A percentile compares a stretch with the other conserved stretches of the same genome.
Evolutionary conservation across 129 eudicot genomes (phyloP).

Genomic region (Deinandra increscens): DNA sequence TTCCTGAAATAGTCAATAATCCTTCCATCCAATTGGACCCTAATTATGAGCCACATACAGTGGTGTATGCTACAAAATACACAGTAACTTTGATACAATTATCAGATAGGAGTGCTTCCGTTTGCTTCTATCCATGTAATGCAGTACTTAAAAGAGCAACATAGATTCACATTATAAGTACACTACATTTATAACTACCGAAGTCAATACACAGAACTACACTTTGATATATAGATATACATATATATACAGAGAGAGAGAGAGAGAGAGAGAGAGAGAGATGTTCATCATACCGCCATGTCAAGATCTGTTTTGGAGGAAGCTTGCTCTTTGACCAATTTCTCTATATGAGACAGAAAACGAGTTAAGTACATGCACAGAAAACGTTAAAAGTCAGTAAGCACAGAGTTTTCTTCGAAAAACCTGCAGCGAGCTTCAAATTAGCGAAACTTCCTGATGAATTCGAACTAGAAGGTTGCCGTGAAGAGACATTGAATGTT

Average conservation of each 20-base stretch:
- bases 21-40: slow-evolving; percentile 15
- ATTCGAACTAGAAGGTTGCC: slow-evolving; percentile 51
- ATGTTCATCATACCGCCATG: slow-evolving; percentile 60
- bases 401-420: not conserved
- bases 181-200: too few species aligned
- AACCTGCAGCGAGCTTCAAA: slow-evolving; percentile 92
- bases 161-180: slow-evolving; percentile 14
- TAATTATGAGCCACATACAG: not conserved
- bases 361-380: not conserved
- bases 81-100: slow-evolving; percentile 4
- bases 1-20: slow-evolving; percentile 4
- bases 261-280: slow-evolving; percentile 19
- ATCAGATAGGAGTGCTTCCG: not conserved
- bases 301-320: slow-evolving; percentile 87
- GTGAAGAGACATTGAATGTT: slow-evolving; percentile 42
- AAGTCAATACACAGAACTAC: slow-evolving; percentile 14
- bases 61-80: not conserved
- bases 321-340: slow-evolving; percentile 94
- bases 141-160: not conserved
- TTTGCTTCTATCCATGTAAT: slow-evolving; percentile 1
- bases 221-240: not conserved
- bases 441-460: slow-evolving; percentile 79
- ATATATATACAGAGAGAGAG: slow-evolving; percentile 2
- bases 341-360: slow-evolving; percentile 57
- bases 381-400: not conserved